Base-by-base conservation (phyloP, 1,284 basidiomycete species). In the Cutaneotrichosporon cyanovorans region DNA sequence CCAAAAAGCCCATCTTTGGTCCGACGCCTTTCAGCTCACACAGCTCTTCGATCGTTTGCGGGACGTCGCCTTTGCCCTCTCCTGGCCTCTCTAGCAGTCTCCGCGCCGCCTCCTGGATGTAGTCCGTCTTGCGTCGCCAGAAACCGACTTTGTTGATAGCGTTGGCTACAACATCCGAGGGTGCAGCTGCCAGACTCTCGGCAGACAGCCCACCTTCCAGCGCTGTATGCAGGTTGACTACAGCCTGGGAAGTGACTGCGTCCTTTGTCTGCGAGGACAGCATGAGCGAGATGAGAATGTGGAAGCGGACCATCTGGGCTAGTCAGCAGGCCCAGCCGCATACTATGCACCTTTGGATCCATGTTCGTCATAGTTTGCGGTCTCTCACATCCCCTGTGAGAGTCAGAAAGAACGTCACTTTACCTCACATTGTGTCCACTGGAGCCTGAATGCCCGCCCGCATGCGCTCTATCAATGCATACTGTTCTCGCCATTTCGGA, bases 191-290 rank as follows among this genome's bases (percentile, higher is more conserved):
- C 14, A 97, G 64, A 0, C 77, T 80, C n/a, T 82, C 76, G 1
- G 95, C 75, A 0, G 82, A 84, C 16, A 98, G 69, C 2, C 81
- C 84, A 1, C 87, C 86, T 0, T 85, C 83, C 0, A 98, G 68
- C 0, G 80, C 79, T 0, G 69, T 64, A 18, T 90, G 83, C 1
- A 98, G 76, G 55, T 84, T 85, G 2, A 74, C 66, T 1, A 95
- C 81, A 0, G 93, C 93, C 2, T 84, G 80, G 42, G 88, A 82
- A 0, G 87, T 93, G 12, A 91, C 83, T 58, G 87, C 82, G 65
- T 93, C 74, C 67, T 93, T 97, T 3, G 93, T 97, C 69, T 96
- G 91, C 1, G 88, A 88, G 11, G 87, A 91, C 5, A 97, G 79
- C 88, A 97, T 96, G 43, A 98, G 77, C 3, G 90, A 90, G 9